Evolutionary conservation across 2,329 filamentous ascomycete species (phyloP), one percentile per base, ranked within the genome.

Genomic region (Colletotrichum lindemuthianum): DNA sequence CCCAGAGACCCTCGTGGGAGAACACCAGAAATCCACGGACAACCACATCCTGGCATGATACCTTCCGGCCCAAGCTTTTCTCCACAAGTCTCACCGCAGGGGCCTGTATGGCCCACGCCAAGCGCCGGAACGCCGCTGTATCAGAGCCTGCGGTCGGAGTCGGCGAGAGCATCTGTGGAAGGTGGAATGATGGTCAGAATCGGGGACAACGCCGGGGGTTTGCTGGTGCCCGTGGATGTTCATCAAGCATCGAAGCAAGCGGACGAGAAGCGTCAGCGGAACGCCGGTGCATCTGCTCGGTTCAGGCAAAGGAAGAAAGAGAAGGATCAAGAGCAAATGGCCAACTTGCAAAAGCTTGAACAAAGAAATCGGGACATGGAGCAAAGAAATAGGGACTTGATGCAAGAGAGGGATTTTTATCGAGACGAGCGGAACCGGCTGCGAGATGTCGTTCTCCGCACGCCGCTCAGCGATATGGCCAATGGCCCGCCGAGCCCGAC

Each of bases 281-380:
- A 97, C 72, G 93, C 93, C 44, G 91, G 91, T 51, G 93, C 93
- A 6, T 96, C 92, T 60, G 92, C 92, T 51, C 86, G 93, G 64
- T 96, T 96, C 69, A 86, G 93, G 59, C 88, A 89, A 72, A 86
- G 93, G 65, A 89, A 93, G 72, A 96, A 96, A 78, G 92, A 93
- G 72, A 90, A 91, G 74, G 92, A 95, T 74, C 87, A 86, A 70
- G 90, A 93, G 74, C 90, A 90, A 61, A 86, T 87, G 13, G 83
- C 85, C 59, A 89, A 86, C 53, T 88, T 95, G 67, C 83, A 90
- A 54, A 86, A 88, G 69, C 80, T 95, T 58, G 89, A 92, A 72
- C 82, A 86, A 56, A 85, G 90, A 68, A 83, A 90, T 58, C 86
- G 89, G 52, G 88, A 92, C n/a, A 77, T 92, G 63, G 79, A 84